These are phyloP conservation scores for Seiridium cupressi DNA, from an alignment of 2,329 filamentous ascomycete species.

Conservation along the genomic window DNA sequence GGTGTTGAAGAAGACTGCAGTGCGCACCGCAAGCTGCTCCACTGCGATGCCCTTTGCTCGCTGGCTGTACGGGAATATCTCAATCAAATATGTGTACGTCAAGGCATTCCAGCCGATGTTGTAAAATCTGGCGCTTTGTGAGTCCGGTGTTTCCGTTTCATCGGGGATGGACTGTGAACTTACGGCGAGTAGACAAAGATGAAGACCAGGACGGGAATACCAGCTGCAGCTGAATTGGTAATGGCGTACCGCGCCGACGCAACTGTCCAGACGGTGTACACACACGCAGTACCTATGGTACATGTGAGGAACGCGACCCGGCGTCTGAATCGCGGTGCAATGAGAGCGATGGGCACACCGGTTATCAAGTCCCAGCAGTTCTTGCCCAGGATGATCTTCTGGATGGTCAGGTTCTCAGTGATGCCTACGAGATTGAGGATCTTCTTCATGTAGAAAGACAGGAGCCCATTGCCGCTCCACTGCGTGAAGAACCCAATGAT, in stretches of 20 bases:
- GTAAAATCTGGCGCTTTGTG: constrained; percentile 23
- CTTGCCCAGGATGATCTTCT: constrained; percentile 36
- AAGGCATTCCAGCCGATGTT: constrained; percentile 34
- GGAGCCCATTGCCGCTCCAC: constrained; percentile 37
- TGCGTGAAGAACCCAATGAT: constrained; percentile 38
- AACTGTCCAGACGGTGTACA: constrained; percentile 37
- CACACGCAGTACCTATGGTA: constrained; percentile 32
- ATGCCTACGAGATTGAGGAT: constrained; percentile 38
- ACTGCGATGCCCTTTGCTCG: constrained; percentile 36
- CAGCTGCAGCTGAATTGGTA: constrained; percentile 28
- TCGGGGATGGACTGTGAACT: constrained; percentile 6
- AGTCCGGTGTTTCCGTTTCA: constrained; percentile 4
- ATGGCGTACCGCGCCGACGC: constrained; percentile 34
- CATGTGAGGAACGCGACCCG: constrained; percentile 34
- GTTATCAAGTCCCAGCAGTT: constrained; percentile 37
- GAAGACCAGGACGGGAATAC: constrained; percentile 38
- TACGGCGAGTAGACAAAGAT: constrained; percentile 40
- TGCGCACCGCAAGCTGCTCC: constrained; percentile 34
- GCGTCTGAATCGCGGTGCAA: constrained; percentile 31
- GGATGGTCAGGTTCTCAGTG: constrained; percentile 31
- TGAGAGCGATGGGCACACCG: constrained; percentile 32
- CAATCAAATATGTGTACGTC: constrained; percentile 37
- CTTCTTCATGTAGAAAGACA: constrained; percentile 38
- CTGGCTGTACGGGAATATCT: constrained; percentile 36
- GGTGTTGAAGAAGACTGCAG: constrained; percentile 43